These are phyloP conservation scores for Aureococcus anophagefferens DNA, from an alignment of 108 stramenopile genomes.

Conservation along the genomic window DNA sequence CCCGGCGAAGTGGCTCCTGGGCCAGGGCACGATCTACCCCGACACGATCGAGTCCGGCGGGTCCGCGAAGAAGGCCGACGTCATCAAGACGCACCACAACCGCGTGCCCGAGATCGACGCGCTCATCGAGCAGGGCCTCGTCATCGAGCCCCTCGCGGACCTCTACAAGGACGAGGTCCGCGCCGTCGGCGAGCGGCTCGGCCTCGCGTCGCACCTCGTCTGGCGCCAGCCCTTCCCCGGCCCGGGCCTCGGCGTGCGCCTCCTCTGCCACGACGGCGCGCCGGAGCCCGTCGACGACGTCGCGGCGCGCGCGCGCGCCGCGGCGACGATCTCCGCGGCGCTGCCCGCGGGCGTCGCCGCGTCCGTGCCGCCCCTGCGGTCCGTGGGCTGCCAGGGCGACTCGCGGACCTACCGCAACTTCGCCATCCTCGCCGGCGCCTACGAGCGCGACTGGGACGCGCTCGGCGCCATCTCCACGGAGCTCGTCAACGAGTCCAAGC, in stretches of 20 bases:
- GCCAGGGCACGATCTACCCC: slow-evolving; percentile 96
- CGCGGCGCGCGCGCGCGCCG: background rate
- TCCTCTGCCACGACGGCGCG: slow-evolving; percentile 53
- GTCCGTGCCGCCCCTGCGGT: background rate
- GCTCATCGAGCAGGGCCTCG: slow-evolving; percentile 80
- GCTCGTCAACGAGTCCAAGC: background rate
- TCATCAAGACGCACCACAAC: slow-evolving; percentile 99
- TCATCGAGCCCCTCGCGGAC: slow-evolving; percentile 92
- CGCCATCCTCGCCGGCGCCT: background rate
- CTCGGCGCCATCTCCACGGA: background rate
- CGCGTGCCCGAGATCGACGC: slow-evolving; percentile 84
- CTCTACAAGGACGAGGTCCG: slow-evolving; percentile 97
- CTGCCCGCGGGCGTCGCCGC: background rate
- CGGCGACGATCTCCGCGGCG: no score
- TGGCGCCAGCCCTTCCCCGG: slow-evolving; percentile 99
- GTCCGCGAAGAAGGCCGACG: slow-evolving; percentile 96
- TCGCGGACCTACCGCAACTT: background rate
- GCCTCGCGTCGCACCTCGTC: slow-evolving; percentile 82
- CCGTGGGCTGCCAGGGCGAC: background rate
- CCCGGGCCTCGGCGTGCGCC: slow-evolving; percentile 93
- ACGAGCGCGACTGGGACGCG: background rate
- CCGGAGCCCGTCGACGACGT: background rate
- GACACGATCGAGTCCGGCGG: slow-evolving; percentile 97
- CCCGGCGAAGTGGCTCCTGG: slow-evolving; percentile 46
- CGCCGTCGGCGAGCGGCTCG: slow-evolving; percentile 78